Evolutionary conservation across 2,329 filamentous ascomycete genomes (phyloP), one percentile per base, ranked within the genome.

Genomic region (Cercospora janseana): DNA sequence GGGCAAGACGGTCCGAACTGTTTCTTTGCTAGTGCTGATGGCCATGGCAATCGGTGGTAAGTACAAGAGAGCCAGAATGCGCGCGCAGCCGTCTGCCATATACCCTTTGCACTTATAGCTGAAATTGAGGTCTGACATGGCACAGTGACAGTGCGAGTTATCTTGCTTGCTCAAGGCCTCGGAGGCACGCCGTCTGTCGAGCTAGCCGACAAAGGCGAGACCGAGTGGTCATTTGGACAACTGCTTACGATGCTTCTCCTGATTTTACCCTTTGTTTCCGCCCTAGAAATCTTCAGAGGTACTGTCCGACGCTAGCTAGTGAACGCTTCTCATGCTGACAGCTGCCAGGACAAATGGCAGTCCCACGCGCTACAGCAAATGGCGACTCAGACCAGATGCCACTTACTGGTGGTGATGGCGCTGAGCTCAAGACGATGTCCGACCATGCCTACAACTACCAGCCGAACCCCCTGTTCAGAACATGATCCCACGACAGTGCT

Each of bases 141-240:
- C 7, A n/a, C 18, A 47, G 44, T 81, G 0, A 77, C 79, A 0
- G 69, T 78, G 4, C 74, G 82, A 13, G 75, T 85, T 2, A 71
- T 81, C 13, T 60, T 80, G 21, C 69, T 81, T 4, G 79, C 78
- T 0, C 80, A 84, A 61, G 83, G 82, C 2, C 84, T 86, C 62
- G 78, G 79, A 1, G 65, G 27, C 1, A 78, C 80, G 0, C 72
- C 75, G 0, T 72, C 74, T 0, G 71, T 83, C 2, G 57, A 63
- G 16, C 69, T 85, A 2, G 63, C 64, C 4, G 81, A 82, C 49
- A 50, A 67, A 0, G 75, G 73, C 16, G 82, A 85, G 68, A 77
- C 71, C 52, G 68, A 70, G 8, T 85, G 81, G 81, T 79, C 76
- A 56, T 86, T 84, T 59, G 82, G 82, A 0, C 80, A 83, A 66